These are phyloP conservation scores for Hydnomerulius pinastri DNA, from an alignment of 768 basidiomycete genomes.

Conservation along the genomic window DNA sequence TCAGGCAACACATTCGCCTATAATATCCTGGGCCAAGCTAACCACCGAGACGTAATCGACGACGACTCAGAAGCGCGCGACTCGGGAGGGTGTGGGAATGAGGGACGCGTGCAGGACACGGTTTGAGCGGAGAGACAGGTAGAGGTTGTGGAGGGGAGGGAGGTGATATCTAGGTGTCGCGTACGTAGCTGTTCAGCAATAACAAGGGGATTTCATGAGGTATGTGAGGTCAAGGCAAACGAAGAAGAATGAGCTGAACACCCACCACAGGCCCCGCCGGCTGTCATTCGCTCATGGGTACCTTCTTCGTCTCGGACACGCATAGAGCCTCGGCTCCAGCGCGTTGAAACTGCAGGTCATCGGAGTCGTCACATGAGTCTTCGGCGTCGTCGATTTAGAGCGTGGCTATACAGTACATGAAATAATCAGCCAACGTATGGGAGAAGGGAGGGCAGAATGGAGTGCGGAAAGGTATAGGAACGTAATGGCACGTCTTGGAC, in stretches of 20 bases:
- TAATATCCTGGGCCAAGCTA: no score
- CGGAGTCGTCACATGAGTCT: conserved; percentile 46
- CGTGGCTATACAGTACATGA: conserved; percentile 55
- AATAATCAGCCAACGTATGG: background rate
- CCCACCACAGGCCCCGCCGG: conserved; percentile 96
- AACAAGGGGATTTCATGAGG: background rate
- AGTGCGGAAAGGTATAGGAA: background rate
- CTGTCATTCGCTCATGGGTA: conserved; percentile 60
- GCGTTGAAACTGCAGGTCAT: conserved; percentile 32
- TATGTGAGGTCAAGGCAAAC: background rate
- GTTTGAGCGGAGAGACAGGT: conserved; percentile 87
- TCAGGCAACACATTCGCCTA: no score
- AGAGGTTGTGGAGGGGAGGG: conserved; percentile 73
- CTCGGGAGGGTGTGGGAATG: no score
- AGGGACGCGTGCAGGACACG: no score
- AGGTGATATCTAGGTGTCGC: conserved; percentile 91
- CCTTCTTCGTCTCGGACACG: conserved; percentile 23
- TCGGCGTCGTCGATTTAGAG: conserved; percentile 88
- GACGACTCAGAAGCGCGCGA: no score
- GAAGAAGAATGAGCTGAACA: conserved; percentile 23
- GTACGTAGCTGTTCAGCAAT: conserved; percentile 68
- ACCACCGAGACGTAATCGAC: no score
- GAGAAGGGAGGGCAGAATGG: background rate
- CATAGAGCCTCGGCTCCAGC: conserved; percentile 45
- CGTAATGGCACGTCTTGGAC: conserved; percentile 81